phyloP scores from a whole-genome alignment of 2,329 filamentous ascomycete species.

The Fusarium transvaalense region DNA sequence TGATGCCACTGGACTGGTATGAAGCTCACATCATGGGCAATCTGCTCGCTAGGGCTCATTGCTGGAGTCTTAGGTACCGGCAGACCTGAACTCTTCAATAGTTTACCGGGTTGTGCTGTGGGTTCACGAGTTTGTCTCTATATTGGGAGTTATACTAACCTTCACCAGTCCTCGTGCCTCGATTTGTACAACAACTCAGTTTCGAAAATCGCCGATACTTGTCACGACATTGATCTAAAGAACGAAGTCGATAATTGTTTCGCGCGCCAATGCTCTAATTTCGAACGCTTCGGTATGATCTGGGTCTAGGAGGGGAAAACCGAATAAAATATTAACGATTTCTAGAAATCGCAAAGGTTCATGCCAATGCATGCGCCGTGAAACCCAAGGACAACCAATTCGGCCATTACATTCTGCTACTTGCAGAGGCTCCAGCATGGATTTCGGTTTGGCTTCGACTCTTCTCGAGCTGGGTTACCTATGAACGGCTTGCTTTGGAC shows the following conservation, averaged over 20 bases:
- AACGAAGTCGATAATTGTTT: slow-evolving; percentile 31
- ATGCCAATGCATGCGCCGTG: slow-evolving; percentile 52
- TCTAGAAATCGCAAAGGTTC: slow-evolving; percentile 50
- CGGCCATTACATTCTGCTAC: slow-evolving; percentile 53
- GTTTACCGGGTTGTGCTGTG: slow-evolving; percentile 28
- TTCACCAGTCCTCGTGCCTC: slow-evolving; percentile 21
- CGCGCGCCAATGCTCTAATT: slow-evolving; percentile 27
- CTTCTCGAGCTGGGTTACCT: slow-evolving; percentile 53
- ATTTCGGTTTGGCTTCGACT: slow-evolving; percentile 54
- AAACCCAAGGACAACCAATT: slow-evolving; percentile 50
- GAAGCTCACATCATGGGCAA: slow-evolving; percentile 38
- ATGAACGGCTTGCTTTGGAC: slow-evolving; percentile 52
- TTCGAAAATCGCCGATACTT: slow-evolving; percentile 27
- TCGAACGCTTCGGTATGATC: slow-evolving; percentile 41
- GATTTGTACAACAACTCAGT: slow-evolving; percentile 5
- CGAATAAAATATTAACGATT: slow-evolving; percentile 12
- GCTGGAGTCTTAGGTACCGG: slow-evolving; percentile 28
- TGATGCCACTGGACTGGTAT: slow-evolving; percentile 40
- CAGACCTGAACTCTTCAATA: slow-evolving; percentile 25
- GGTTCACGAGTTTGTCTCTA: neutral
- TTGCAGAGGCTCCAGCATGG: slow-evolving; percentile 54
- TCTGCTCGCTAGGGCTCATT: slow-evolving; percentile 31
- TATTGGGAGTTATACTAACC: neutral
- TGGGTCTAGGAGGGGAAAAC: neutral
- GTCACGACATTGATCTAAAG: slow-evolving; percentile 13